Percentiles rank a stretch among this genome's conserved stretches.
phyloP scores from a whole-genome alignment of 2,329 filamentous ascomycete genomes.

The Trichophaea hybrida region DNA sequence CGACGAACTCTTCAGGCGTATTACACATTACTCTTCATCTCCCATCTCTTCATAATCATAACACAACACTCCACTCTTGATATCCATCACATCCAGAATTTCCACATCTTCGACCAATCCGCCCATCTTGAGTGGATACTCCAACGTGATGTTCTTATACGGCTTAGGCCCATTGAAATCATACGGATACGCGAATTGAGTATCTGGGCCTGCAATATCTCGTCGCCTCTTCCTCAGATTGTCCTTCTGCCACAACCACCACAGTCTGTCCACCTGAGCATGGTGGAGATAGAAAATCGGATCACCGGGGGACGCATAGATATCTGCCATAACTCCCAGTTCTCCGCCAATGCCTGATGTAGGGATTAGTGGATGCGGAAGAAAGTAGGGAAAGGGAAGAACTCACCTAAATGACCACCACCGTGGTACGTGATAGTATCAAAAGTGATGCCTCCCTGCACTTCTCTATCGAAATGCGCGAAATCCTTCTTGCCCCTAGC shows the following conservation, averaged over 20 bases:
- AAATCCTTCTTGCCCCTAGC: conserved; percentile 17
- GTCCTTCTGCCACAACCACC: conserved; percentile 24
- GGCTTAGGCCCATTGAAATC: neutral
- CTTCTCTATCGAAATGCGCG: conserved; percentile 26
- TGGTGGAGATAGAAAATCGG: conserved; percentile 25
- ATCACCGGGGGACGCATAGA: conserved; percentile 9
- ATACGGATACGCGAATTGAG: neutral
- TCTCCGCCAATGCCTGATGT: conserved; percentile 4
- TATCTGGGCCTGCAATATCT: conserved; percentile 14
- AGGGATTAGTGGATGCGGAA: neutral
- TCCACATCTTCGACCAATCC: conserved; percentile 23
- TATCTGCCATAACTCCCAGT: conserved; percentile 27
- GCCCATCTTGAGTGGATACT: conserved; percentile 27
- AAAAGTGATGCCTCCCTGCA: conserved; percentile 28
- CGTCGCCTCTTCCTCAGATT: conserved; percentile 1
- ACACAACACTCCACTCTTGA: conserved; percentile 22
- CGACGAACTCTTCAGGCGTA: too few relatives aligned
- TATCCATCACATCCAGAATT: conserved; percentile 29
- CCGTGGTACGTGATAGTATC: conserved; percentile 20
- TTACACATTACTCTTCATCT: neutral
- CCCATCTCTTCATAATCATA: conserved; percentile 23
- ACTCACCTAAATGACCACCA: neutral
- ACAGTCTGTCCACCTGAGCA: conserved; percentile 20
- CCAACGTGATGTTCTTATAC: conserved; percentile 22
- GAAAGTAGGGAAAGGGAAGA: neutral